These are phyloP conservation scores for Davidsoniella australis DNA, from an alignment of 2,329 filamentous ascomycete genomes.

Conservation along the genomic window DNA sequence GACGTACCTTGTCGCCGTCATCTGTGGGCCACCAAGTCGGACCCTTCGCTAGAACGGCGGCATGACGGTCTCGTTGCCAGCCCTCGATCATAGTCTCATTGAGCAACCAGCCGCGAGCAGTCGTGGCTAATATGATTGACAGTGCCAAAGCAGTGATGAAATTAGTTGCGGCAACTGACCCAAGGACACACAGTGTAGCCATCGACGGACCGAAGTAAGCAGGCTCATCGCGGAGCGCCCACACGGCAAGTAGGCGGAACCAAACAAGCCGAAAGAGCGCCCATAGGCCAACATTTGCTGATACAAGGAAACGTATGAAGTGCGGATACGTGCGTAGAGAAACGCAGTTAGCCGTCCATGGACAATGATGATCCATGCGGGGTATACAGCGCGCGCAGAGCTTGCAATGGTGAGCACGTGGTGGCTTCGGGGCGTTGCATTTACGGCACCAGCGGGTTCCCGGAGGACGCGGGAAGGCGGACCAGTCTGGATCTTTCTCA, in stretches of 20 bases:
- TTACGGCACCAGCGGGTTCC: constrained; percentile 52
- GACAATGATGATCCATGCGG: constrained; percentile 77
- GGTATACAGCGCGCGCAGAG: constrained; percentile 58
- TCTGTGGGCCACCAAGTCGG: constrained; percentile 24
- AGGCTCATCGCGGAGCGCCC: constrained; percentile 48
- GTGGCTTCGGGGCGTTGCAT: constrained; percentile 57
- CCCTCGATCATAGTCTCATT: constrained; percentile 70
- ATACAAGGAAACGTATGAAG: constrained; percentile 63
- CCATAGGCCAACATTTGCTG: constrained; percentile 48
- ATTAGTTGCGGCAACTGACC: constrained; percentile 40
- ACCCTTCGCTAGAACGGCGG: constrained; percentile 33
- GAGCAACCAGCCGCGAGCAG: constrained; percentile 40
- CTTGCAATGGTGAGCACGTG: constrained; percentile 66
- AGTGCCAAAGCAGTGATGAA: constrained; percentile 44
- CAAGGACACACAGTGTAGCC: constrained; percentile 40
- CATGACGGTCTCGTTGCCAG: constrained; percentile 55
- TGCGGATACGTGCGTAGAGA: constrained; percentile 68
- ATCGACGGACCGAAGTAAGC: constrained; percentile 56
- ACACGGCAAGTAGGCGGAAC: constrained; percentile 41
- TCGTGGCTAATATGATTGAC: constrained; percentile 45
- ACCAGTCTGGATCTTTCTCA: constrained; percentile 16
- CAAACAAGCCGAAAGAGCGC: constrained; percentile 43
- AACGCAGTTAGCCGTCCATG: constrained; percentile 72
- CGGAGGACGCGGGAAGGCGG: constrained; percentile 10
- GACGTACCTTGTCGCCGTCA: constrained; percentile 26